Percentiles rank a stretch among this genome's conserved stretches.
Evolutionary conservation across 2,329 filamentous ascomycete genomes (phyloP).

Genomic region (Cytospora piceicola): DNA sequence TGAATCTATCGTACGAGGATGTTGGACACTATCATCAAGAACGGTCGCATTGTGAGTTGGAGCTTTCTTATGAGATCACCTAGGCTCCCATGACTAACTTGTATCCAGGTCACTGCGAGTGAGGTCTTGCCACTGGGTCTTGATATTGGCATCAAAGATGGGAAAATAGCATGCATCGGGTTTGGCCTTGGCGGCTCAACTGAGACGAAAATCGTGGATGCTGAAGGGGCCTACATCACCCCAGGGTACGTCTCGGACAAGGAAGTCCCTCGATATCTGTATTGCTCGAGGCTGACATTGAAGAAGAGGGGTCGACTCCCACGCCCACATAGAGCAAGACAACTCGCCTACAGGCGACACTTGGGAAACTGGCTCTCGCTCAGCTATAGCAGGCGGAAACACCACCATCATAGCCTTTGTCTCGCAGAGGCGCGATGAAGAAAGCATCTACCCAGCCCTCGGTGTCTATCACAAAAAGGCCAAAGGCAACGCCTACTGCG

Average conservation of each 20-base stretch:
- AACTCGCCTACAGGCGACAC: conserved; percentile 40
- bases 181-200: conserved; percentile 39
- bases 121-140: conserved; percentile 48
- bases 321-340: conserved; percentile 44
- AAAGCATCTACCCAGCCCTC: conserved; percentile 41
- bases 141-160: conserved; percentile 52
- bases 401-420: conserved; percentile 63
- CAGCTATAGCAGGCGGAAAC: conserved; percentile 60
- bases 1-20: conserved; percentile 9
- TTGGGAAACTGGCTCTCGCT: conserved; percentile 51
- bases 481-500: conserved; percentile 46
- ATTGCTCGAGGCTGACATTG: background rate
- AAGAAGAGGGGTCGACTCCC: conserved; percentile 42
- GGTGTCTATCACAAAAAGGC: conserved; percentile 26
- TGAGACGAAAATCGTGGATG: conserved; percentile 46
- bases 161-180: conserved; percentile 51
- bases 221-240: conserved; percentile 49
- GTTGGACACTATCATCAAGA: conserved; percentile 34
- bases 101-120: conserved; percentile 49
- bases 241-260: conserved; percentile 36
- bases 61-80: too few relatives aligned
- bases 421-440: conserved; percentile 51
- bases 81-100: background rate
- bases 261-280: rapidly evolving
- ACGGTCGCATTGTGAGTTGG: conserved; percentile 35